Evolutionary conservation across 805 yeast species (phyloP), one percentile per base, ranked within the genome.

Genomic region (Sungouiozyma ichnusensis): DNA sequence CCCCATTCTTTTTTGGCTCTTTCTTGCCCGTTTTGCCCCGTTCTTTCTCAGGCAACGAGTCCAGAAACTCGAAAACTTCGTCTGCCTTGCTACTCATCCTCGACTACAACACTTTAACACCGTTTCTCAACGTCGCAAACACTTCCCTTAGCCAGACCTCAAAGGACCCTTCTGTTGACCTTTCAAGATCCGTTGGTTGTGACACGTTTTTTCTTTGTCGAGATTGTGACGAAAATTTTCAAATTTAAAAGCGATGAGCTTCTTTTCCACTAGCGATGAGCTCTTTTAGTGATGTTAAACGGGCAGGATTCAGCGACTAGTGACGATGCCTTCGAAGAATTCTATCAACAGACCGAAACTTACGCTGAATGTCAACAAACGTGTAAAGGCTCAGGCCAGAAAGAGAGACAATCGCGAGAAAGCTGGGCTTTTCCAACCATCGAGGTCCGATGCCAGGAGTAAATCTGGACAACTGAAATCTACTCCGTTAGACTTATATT

Each of bases 331-430:
- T 29, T 79, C 87, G 15, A 81, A 74, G 64, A 85, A 84, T 69
- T 76, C 86, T 36, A 71, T 85, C 50, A 87, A 86, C 63, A 84
- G 79, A 63, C 94, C 92, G 38, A 81, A 79, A 59, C 74, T 73
- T 51, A 72, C 73, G 47, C 62, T 76, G 33, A 66, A 63, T 48
- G 66, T 76, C 41, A 69, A 70, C 45, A 68, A 69, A 40, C 79
- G 74, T 60, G 69, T 73, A 36, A 60, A 68, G 29, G 55, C 72
- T 34, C 61, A 77, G 24, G 73, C 76, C 18, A 71, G 67, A 53
- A 78, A 73, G 57, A 71, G 85, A 62, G 68, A 79, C 15, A 67
- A 69, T 20, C 69, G 79, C 55, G 67, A 70, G 46, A 62, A 63
- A 48, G 57, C 53, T 13, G 73, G 73, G 33, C 54, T 59, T 4